These are phyloP conservation scores for Monoraphidium neglectum DNA, from an alignment of 139 green algal genomes.

Conservation along the genomic window DNA sequence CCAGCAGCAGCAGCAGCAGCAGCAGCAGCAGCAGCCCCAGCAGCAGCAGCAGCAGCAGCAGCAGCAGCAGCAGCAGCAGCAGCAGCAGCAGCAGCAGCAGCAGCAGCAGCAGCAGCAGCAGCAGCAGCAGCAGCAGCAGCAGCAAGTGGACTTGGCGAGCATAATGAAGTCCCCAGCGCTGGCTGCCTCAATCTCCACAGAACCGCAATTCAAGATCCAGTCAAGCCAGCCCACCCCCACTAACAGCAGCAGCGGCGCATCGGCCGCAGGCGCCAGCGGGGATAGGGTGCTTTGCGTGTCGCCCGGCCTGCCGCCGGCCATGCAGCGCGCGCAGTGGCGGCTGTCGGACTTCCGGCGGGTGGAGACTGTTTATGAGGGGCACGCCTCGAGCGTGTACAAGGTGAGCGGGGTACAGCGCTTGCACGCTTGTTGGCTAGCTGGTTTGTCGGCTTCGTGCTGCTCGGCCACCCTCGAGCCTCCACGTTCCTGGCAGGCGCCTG, in stretches of 20 bases:
- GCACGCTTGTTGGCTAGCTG: no score
- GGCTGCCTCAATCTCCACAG: no score
- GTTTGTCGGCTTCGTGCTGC: no score
- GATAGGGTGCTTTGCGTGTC: constrained; percentile 7
- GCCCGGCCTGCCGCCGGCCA: neutral
- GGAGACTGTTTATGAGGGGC: constrained; percentile 24
- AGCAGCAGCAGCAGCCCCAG: constrained; percentile 1
- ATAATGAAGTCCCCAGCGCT: no score
- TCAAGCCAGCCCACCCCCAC: no score
- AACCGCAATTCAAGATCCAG: no score
- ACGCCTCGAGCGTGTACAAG: constrained; percentile 26
- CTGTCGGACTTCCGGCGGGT: constrained; percentile 13
- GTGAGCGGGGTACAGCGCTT: no score
- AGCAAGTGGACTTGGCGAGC: neutral
- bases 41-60: constrained; percentile 1
- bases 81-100: neutral
- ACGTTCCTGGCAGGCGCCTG: no score
- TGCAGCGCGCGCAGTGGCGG: constrained; percentile 6
- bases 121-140: neutral
- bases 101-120: neutral
- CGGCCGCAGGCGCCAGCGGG: no score
- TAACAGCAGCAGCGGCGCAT: no score
- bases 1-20: neutral
- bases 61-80: constrained; percentile 8
- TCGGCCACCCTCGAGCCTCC: no score